A percentile compares a stretch with the other conserved stretches of the same genome.
Conservation (phyloP, 768 basidiomycete species). For the Leccinum variicolor region DNA sequence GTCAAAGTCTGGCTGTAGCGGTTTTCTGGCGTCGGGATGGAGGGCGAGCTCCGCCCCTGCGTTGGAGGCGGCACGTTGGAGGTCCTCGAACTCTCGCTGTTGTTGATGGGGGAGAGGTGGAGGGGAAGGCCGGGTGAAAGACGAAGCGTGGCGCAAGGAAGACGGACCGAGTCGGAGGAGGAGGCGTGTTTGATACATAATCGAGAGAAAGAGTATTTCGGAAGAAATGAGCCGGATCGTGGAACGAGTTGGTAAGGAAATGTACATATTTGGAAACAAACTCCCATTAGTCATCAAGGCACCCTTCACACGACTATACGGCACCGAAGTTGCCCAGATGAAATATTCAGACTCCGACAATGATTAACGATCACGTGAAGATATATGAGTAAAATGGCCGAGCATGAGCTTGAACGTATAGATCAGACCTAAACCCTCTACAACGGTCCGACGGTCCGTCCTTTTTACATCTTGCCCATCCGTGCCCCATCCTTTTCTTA, state of each 20-base stretch:
- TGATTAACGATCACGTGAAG: conserved; percentile 4
- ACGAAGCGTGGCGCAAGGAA: conserved; percentile 26
- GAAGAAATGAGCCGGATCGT: background rate
- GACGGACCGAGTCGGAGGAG: background rate
- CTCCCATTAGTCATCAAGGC: background rate
- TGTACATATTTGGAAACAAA: background rate
- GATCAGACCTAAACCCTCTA: background rate
- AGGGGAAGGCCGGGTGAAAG: conserved; percentile 60
- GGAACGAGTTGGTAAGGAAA: background rate
- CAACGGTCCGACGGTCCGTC: background rate
- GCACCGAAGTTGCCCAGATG: too few relatives aligned
- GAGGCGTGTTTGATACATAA: background rate
- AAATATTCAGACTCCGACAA: background rate
- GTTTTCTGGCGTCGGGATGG: conserved; percentile 68
- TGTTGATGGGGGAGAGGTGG: conserved; percentile 70
- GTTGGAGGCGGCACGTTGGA: conserved; percentile 55
- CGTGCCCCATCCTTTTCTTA: background rate
- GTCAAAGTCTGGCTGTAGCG: conserved; percentile 65
- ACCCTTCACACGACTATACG: conserved; percentile 5
- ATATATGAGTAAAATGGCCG: conserved; percentile 5
- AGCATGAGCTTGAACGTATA: background rate
- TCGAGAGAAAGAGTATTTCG: background rate
- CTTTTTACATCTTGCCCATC: background rate
- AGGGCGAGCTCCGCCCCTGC: conserved; percentile 42
- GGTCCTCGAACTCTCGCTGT: conserved; percentile 86